These are phyloP conservation scores for Neurospora sp. DNA, from an alignment of 495 filamentous ascomycete species.

Conservation along the genomic window DNA sequence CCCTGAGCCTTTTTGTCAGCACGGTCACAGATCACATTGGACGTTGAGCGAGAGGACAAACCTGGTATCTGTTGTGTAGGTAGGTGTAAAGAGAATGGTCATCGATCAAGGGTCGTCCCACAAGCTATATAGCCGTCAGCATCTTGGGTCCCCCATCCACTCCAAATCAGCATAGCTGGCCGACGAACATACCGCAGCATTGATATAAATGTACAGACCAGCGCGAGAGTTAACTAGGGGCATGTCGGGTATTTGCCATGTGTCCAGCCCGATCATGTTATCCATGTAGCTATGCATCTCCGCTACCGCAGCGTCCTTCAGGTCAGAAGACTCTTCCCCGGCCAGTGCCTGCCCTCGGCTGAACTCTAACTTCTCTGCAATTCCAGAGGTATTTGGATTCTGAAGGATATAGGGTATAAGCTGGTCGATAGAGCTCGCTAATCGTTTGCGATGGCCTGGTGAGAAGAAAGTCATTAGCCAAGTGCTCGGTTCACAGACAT, in stretches of 20 bases:
- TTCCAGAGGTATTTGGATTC: slow-evolving; percentile 28
- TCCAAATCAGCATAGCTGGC: neutral
- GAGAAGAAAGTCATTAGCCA: slow-evolving; percentile 6
- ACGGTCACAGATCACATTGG: neutral
- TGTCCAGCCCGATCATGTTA: slow-evolving; percentile 43
- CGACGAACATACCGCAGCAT: slow-evolving; percentile 56
- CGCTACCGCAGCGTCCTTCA: slow-evolving; percentile 31
- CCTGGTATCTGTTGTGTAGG: slow-evolving; percentile 66
- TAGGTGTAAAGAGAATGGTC: slow-evolving; percentile 69
- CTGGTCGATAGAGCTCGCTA: slow-evolving; percentile 37
- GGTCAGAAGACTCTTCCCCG: slow-evolving; percentile 32
- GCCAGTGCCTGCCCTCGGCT: slow-evolving; percentile 42
- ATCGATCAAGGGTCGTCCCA: slow-evolving; percentile 72
- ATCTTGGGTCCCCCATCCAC: neutral
- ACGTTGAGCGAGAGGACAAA: neutral
- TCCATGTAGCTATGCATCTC: slow-evolving; percentile 44
- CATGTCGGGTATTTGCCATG: slow-evolving; percentile 50
- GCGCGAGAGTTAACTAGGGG: slow-evolving; percentile 71
- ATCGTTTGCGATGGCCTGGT: slow-evolving; percentile 31
- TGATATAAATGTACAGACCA: slow-evolving; percentile 85
- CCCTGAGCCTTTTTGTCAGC: slow-evolving; percentile 34
- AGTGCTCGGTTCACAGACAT: neutral
- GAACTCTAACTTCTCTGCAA: slow-evolving; percentile 39
- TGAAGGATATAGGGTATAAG: slow-evolving; percentile 47
- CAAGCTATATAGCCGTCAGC: slow-evolving; percentile 49